A percentile compares a stretch with the other conserved stretches of the same genome.
Conservation (phyloP, 2,329 filamentous ascomycete genomes). For the Dactylellina drechsleri region DNA sequence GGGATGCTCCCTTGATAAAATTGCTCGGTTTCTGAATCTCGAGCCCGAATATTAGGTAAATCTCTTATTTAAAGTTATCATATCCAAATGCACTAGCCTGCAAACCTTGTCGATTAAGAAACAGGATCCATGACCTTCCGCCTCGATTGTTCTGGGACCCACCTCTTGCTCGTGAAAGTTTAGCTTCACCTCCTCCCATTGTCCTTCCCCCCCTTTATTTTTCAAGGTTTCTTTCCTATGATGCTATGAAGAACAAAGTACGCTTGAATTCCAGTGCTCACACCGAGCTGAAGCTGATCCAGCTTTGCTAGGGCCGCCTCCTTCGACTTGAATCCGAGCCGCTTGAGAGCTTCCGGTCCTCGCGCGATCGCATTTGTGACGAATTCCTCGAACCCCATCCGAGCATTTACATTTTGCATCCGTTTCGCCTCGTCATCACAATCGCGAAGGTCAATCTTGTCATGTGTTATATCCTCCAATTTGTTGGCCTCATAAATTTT, state of each 20-base stretch:
- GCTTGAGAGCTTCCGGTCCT: constrained; percentile 35
- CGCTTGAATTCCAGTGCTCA: constrained; percentile 16
- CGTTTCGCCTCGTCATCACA: constrained; percentile 41
- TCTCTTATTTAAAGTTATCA: too few relatives aligned
- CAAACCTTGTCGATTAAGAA: too few relatives aligned
- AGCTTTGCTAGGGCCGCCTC: constrained; percentile 24
- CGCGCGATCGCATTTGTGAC: constrained; percentile 38
- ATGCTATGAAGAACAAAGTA: constrained; percentile 42
- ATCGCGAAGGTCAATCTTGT: constrained; percentile 31
- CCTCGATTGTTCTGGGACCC: too few relatives aligned
- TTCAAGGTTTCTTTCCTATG: constrained; percentile 28
- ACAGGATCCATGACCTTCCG: too few relatives aligned
- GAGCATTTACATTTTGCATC: constrained; percentile 46
- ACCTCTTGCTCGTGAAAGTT: too few relatives aligned
- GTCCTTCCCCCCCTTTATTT: too few relatives aligned
- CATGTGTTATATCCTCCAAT: constrained; percentile 20
- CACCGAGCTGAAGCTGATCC: background rate
- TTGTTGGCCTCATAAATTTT: constrained; percentile 27
- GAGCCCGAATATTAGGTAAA: too few relatives aligned
- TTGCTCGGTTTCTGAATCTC: too few relatives aligned
- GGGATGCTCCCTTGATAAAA: too few relatives aligned
- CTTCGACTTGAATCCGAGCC: constrained; percentile 38
- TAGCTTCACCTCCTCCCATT: too few relatives aligned
- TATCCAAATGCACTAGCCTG: too few relatives aligned
- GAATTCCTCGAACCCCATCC: constrained; percentile 40